Base-by-base conservation (phyloP, 2,329 filamentous ascomycete genomes). In the Microsporum canis region DNA sequence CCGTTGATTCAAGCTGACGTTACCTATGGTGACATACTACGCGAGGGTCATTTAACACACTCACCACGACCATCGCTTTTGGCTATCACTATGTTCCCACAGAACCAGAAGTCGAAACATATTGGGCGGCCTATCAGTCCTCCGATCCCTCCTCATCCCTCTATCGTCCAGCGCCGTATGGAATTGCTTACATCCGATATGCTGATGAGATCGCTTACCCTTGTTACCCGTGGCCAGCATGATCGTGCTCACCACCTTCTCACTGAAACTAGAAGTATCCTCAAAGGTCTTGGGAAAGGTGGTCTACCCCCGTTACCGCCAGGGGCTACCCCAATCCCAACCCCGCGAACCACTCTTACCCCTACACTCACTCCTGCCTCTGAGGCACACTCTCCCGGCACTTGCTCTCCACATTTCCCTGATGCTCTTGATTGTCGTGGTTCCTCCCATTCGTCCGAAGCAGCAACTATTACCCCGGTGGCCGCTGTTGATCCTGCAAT, bases 111-210 rank as follows among this genome's bases (percentile, higher is more conserved):
- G 64, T 85, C 86, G 76, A 87, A 82, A 64, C 77, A 82, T 66
- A 74, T 73, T 43, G 75, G 72, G 57, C 72, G 80, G 63, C 75
- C 82, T 61, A 63, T 74, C 61, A 83, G 85, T 14, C 89, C 91
- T 12, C 89, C 91, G 0, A 99, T 99, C 64, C 94, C 94, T 12
- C 92, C 94, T 53, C 94, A 97, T 71, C 91, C 94, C 3, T 89
- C 87, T 64, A 91, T 99, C 63, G 92, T 99, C 5, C 94, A 99
- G 76, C 84, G 94, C 45, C 88, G 94, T 53, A 99, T 99, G 94
- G 94, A 99, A 75, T 80, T 99, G 34, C 82, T 99, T 59, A 97
- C 94, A 1, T 97, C 92, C 1, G 94, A 99, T 72, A 99, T 99
- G 94, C 82, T 99, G 65, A 95, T 90, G 5, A 83, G 94, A 62